Evolutionary conservation across 2,329 filamentous ascomycete genomes (phyloP).

Genomic region (Diaporthe amygdali): DNA sequence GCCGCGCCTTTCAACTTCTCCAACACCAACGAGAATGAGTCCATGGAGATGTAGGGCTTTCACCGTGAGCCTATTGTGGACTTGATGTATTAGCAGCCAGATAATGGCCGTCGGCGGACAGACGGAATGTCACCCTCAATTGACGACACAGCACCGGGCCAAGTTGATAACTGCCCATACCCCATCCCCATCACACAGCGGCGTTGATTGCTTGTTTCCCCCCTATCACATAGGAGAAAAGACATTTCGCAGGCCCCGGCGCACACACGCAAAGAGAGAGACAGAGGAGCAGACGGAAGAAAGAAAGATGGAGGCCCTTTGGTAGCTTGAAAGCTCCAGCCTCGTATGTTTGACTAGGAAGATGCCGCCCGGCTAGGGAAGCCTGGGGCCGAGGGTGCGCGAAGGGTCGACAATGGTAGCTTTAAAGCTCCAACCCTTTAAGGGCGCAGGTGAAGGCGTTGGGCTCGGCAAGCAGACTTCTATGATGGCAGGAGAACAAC

Average conservation of each 20-base stretch:
- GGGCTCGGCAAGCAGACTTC: constrained; percentile 10
- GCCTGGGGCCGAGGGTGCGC: constrained; percentile 32
- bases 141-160: constrained; percentile 37
- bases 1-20: constrained; percentile 83
- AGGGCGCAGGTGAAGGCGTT: neutral
- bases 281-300: constrained; percentile 13
- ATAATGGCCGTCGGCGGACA: constrained; percentile 1
- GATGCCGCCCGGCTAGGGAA: constrained; percentile 24
- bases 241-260: constrained; percentile 18
- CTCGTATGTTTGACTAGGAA: constrained; percentile 38
- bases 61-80: neutral
- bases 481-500: neutral
- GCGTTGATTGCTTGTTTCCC: constrained; percentile 36
- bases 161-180: constrained; percentile 29
- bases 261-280: constrained; percentile 30
- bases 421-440: constrained; percentile 54
- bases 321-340: constrained; percentile 72
- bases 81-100: constrained; percentile 1
- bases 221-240: constrained; percentile 17
- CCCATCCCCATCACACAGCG: constrained; percentile 37
- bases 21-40: constrained; percentile 71
- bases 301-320: constrained; percentile 50
- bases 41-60: constrained; percentile 66
- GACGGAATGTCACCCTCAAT: constrained; percentile 13
- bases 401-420: constrained; percentile 53